These are phyloP conservation scores for Nepenthes gracilis DNA, from an alignment of 148 eudicot species.

Conservation along the genomic window DNA sequence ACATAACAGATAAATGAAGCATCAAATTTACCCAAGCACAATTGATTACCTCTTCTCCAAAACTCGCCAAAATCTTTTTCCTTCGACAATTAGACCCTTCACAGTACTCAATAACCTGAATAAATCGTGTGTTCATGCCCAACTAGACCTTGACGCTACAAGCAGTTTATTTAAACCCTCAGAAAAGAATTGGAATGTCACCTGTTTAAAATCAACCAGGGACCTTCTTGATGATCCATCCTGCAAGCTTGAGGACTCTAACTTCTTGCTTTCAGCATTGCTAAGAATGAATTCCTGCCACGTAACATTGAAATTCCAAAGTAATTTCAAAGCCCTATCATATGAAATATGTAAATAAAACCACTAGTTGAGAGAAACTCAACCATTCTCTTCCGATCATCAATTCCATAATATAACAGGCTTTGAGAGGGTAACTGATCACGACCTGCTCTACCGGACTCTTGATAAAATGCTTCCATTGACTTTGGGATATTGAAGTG, in stretches of 20 bases:
- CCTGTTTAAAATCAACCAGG: conserved; percentile 64
- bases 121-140: conserved; percentile 4
- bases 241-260: conserved; percentile 28
- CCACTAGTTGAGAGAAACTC: conserved; percentile 5
- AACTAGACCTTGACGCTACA: not conserved
- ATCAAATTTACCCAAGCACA: conserved; percentile 1
- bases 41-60: conserved; percentile 70
- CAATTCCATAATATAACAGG: conserved; percentile 76
- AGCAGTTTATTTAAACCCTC: not conserved
- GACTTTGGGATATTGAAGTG: conserved; percentile 90
- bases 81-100: conserved; percentile 75
- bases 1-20: not conserved
- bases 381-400: conserved; percentile 88
- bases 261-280: conserved; percentile 59
- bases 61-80: conserved; percentile 70
- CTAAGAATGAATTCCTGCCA: conserved; percentile 67
- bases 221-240: conserved; percentile 58
- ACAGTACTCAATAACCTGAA: conserved; percentile 82
- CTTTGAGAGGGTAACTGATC: conserved; percentile 82
- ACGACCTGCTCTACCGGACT: conserved; percentile 98
- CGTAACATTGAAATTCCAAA: not conserved
- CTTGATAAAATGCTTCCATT: conserved; percentile 94
- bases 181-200: conserved; percentile 7
- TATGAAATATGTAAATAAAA: not conserved
- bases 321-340: not conserved